These are phyloP conservation scores for Russula griseocarnosa DNA, from an alignment of 768 basidiomycete genomes.

Conservation along the genomic window DNA sequence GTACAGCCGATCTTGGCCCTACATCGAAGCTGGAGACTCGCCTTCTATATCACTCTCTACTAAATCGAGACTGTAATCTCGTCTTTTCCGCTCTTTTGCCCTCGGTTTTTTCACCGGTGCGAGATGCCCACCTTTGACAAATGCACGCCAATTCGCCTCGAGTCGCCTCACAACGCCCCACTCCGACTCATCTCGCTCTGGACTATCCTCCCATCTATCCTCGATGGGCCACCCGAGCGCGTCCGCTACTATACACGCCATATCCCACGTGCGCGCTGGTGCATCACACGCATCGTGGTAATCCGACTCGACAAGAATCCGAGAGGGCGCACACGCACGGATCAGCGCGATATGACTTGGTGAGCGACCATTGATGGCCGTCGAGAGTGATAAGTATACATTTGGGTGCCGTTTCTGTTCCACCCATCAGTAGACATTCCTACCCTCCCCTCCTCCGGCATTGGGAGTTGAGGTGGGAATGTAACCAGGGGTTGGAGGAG, in stretches of 20 bases:
- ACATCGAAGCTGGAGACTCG: constrained; percentile 1
- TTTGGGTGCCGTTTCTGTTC: constrained; percentile 66
- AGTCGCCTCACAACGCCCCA: constrained; percentile 68
- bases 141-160: constrained; percentile 67
- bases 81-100: constrained; percentile 21
- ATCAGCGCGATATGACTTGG: constrained; percentile 62
- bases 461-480: constrained; percentile 1
- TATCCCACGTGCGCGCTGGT: constrained; percentile 67
- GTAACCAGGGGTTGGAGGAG: background rate
- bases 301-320: constrained; percentile 86
- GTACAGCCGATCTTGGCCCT: background rate
- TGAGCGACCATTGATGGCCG: constrained; percentile 75
- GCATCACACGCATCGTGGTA: constrained; percentile 61
- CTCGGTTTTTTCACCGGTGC: constrained; percentile 3
- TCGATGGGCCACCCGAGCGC: constrained; percentile 79
- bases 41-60: constrained; percentile 16
- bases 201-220: constrained; percentile 37
- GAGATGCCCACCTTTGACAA: constrained; percentile 48
- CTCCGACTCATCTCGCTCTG: constrained; percentile 32
- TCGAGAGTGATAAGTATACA: constrained; percentile 84
- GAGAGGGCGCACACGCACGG: constrained; percentile 52
- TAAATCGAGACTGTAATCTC: constrained; percentile 25
- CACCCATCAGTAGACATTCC: constrained; percentile 8
- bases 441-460: constrained; percentile 9
- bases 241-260: constrained; percentile 65